Base-by-base conservation (phyloP, 805 yeast genomes). In the Blastobotrys americana region DNA sequence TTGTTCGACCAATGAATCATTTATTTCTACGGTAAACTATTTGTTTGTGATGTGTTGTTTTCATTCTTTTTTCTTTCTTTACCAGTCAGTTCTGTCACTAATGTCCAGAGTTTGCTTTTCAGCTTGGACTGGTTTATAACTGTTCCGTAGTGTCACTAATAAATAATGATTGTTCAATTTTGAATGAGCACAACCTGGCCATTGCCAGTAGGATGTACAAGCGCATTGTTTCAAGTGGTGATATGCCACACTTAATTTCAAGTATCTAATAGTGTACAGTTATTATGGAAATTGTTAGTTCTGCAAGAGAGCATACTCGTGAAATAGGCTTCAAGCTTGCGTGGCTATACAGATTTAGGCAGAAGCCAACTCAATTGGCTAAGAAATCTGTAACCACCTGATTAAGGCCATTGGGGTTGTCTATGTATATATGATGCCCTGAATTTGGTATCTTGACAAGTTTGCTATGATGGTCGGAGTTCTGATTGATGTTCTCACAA, bases 371-470 rank as follows among this genome's bases (percentile, higher is more conserved):
- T 17, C 34, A 33, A 8, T 28, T 33, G 31, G 39, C 20, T 43
- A 53, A 44, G 39, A 50, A 50, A 20, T 50, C 47, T 33, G n/a
- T 15, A 5, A 43, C 46, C 9, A 33, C 37, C 6, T 33, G 15
- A 41, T 82, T 79, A 60, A 83, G 83, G 17, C 50, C 65, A n/a
- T 52, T 46, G 16, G 68, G 65, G 53, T 80, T 81, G 59, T 83
- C 93, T 46, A 83, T 64, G 53, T 82, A 84, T 15, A 84, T 58
- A 56, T 83, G 90, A 57, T 83, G 93, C 5, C 93, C 93, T n/a
- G 81, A 68, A 46, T 77, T 65, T 15, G 63, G 65, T 8, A 83
- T 65, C 5, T 53, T 47, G n/a, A 46, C 50, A 5, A 68, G 48
- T 9, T 55, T 53, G 1, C 69, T 63, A 25, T 8, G 8, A 13